Evolutionary conservation across 1,139 yeast genomes (phyloP), one percentile per base, ranked within the genome.

Genomic region (Hemisphaericaspora xylofermentans): DNA sequence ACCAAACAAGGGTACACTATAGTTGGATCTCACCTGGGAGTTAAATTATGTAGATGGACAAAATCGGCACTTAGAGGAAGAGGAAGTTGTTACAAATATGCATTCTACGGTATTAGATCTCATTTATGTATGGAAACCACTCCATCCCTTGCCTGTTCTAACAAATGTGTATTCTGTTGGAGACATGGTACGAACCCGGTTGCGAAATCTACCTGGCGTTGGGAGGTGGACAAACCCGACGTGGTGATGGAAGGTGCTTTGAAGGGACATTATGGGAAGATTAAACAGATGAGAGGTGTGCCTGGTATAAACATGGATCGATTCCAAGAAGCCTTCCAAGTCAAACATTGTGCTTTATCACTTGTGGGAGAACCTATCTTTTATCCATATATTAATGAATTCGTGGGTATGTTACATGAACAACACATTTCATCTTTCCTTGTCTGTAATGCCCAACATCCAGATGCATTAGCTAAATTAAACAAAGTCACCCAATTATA

Each of bases 101-200:
- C 97, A 6, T 85, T 89, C 56, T 89, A 91, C 60, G 96, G 96
- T 21, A 89, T 89, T 52, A 79, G 76, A 47, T 85, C 95, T 2
- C 96, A 93, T 63, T 70, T 91, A 47, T 91, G 98, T 66, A 89
- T 89, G 97, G 98, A 89, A 60, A 81, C 96, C 2, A 89, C 98
- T 0, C 97, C 98, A 1, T 84, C 95, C 1, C 69, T 89, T 44
- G 93, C 96, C 5, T 89, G 98, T 61, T 88, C 96, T 8, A 89
- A 89, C 59, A 89, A 89, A 61, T 89, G 98, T 73, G 97, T 89
- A 2, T 89, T 89, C 58, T 89, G 98, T 65, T 89, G 98, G 98
- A 77, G 98, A 59, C 97, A 91, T 58, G 97, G 97, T 37, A 89
- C 97, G 3, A 91, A 89, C 55, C 98, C 98, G 0, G 97, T 91